Conservation (phyloP, 306 rosid genomes). For the Acacia acuminata region DNA sequence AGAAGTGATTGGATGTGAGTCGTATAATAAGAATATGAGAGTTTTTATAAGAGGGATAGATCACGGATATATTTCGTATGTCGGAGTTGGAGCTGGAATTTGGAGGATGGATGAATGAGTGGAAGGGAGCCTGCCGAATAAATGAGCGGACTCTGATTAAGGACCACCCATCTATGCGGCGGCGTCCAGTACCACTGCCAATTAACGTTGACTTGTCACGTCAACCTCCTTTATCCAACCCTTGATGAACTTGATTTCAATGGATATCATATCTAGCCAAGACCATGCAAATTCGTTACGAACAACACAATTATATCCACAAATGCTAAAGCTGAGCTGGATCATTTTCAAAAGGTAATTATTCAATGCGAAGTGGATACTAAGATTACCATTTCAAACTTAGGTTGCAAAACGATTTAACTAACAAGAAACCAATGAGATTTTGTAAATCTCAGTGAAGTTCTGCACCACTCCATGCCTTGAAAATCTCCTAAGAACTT, state of each 20-base stretch:
- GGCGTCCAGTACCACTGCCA: too few relatives aligned
- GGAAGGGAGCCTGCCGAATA: too few relatives aligned
- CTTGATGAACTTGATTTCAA: not conserved
- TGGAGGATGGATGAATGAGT: too few relatives aligned
- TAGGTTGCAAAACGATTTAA: slow-evolving; percentile 18
- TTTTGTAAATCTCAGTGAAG: slow-evolving; percentile 10
- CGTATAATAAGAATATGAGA: too few relatives aligned
- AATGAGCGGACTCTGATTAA: too few relatives aligned
- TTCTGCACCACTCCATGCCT: slow-evolving; percentile 6
- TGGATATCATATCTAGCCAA: slow-evolving; percentile 10
- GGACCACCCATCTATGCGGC: too few relatives aligned
- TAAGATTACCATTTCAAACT: slow-evolving; percentile 15
- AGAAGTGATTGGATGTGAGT: too few relatives aligned
- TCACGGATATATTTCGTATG: too few relatives aligned
- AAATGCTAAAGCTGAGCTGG: not conserved
- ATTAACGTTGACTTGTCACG: too few relatives aligned
- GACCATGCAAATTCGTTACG: not conserved
- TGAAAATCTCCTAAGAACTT: not conserved
- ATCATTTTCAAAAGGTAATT: not conserved
- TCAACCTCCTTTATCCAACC: not conserved
- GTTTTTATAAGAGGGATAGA: too few relatives aligned
- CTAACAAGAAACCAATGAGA: slow-evolving; percentile 21
- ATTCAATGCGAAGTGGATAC: not conserved
- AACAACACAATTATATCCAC: not conserved
- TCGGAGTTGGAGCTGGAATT: too few relatives aligned